Conservation (phyloP, 1,284 basidiomycete genomes). For the Wallemia hederae region DNA sequence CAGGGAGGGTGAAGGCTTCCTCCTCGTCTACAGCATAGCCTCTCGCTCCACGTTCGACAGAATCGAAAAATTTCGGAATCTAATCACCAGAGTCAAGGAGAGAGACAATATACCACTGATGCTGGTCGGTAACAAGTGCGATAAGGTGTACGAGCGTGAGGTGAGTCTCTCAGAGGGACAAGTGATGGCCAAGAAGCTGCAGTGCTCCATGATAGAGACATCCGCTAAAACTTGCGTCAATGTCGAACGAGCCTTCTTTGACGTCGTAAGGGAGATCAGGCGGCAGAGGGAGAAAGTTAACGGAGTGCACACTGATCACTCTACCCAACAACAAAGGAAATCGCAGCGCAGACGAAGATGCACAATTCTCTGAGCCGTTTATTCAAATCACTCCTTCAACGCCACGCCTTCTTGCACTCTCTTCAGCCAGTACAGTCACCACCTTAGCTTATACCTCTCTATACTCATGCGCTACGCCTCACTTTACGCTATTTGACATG, state of each 20-base stretch:
- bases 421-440: no score
- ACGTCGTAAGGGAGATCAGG: conserved; percentile 63
- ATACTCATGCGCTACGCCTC: no score
- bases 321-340: neutral
- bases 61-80: conserved; percentile 75
- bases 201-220: conserved; percentile 86
- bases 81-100: conserved; percentile 76
- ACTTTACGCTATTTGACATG: no score
- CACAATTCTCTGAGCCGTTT: neutral
- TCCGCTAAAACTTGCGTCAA: conserved; percentile 84
- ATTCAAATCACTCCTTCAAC: neutral
- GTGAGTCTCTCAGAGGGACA: conserved; percentile 68
- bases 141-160: conserved; percentile 56
- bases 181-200: conserved; percentile 53
- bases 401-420: neutral
- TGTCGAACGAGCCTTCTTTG: conserved; percentile 76
- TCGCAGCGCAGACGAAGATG: neutral
- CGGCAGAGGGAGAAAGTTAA: neutral
- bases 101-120: conserved; percentile 31
- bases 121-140: conserved; percentile 30
- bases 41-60: conserved; percentile 82
- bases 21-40: conserved; percentile 93
- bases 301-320: neutral
- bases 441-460: no score
- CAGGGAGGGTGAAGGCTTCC: conserved; percentile 94